These are phyloP conservation scores for Hanseniaspora vineae DNA, from an alignment of 805 yeast genomes.

Conservation along the genomic window DNA sequence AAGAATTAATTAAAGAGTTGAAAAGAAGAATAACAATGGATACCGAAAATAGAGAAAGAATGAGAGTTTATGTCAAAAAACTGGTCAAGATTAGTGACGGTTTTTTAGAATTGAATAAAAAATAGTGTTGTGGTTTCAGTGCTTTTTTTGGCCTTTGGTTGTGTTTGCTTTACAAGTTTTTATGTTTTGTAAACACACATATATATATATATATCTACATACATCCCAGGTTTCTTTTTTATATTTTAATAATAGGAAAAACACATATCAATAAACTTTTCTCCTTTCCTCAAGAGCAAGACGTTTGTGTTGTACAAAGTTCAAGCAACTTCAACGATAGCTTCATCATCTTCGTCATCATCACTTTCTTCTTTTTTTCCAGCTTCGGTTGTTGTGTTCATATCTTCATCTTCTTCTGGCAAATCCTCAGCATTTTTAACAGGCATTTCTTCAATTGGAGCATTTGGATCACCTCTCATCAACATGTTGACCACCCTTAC, in stretches of 20 bases:
- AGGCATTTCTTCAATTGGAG: conserved; percentile 33
- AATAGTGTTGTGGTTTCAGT: not conserved
- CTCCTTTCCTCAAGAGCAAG: no score
- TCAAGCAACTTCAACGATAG: conserved; percentile 26
- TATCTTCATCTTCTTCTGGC: conserved; percentile 23
- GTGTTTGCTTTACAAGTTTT: not conserved
- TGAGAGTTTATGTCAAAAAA: conserved; percentile 45
- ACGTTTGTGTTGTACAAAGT: not conserved
- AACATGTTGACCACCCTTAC: conserved; percentile 81
- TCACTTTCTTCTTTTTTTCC: conserved; percentile 11
- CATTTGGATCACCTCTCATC: conserved; percentile 73
- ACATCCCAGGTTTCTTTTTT: not conserved
- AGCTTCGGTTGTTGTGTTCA: conserved; percentile 1
- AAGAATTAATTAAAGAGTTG: conserved; percentile 47
- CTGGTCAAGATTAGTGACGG: conserved; percentile 37
- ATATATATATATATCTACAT: conserved; percentile 1
- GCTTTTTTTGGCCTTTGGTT: not conserved
- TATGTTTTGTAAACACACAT: not conserved
- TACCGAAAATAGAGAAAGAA: conserved; percentile 47
- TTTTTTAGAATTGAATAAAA: conserved; percentile 11
- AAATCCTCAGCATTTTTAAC: conserved; percentile 36
- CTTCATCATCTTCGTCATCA: conserved; percentile 19
- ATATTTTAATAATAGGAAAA: not conserved
- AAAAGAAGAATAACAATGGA: conserved; percentile 51
- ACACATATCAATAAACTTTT: no score